Conservation (phyloP, 2,329 filamentous ascomycete species). For the Fusarium austroafricanum region DNA sequence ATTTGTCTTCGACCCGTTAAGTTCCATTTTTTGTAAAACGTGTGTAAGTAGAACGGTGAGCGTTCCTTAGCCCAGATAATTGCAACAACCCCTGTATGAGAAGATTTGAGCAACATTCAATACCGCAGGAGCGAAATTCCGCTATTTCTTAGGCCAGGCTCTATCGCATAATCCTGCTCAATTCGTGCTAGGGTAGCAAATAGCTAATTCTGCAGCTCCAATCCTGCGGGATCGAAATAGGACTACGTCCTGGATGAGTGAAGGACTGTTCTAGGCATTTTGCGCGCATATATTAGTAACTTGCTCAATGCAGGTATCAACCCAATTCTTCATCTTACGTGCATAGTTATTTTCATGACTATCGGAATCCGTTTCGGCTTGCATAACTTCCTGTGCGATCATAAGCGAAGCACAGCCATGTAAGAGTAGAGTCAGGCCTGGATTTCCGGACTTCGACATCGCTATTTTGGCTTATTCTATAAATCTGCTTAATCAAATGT, state of each 20-base stretch:
- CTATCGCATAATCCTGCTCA: too few relatives aligned
- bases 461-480: neutral
- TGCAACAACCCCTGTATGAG: neutral
- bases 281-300: constrained; percentile 2
- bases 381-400: neutral
- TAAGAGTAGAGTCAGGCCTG: too few relatives aligned
- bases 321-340: neutral
- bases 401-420: neutral
- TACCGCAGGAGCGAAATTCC: too few relatives aligned
- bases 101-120: constrained; percentile 4
- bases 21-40: too few relatives aligned
- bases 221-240: neutral
- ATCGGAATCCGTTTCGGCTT: neutral
- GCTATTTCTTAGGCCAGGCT: too few relatives aligned
- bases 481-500: too few relatives aligned
- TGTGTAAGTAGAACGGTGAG: too few relatives aligned
- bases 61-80: neutral
- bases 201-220: too few relatives aligned
- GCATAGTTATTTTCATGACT: too few relatives aligned
- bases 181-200: too few relatives aligned
- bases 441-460: neutral
- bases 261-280: neutral
- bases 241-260: too few relatives aligned
- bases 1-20: neutral
- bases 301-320: neutral